A percentile compares a stretch with the other conserved stretches of the same genome.
These are phyloP conservation scores for Gossypium arboreum DNA, from an alignment of 345 rosid species.

Conservation along the genomic window DNA sequence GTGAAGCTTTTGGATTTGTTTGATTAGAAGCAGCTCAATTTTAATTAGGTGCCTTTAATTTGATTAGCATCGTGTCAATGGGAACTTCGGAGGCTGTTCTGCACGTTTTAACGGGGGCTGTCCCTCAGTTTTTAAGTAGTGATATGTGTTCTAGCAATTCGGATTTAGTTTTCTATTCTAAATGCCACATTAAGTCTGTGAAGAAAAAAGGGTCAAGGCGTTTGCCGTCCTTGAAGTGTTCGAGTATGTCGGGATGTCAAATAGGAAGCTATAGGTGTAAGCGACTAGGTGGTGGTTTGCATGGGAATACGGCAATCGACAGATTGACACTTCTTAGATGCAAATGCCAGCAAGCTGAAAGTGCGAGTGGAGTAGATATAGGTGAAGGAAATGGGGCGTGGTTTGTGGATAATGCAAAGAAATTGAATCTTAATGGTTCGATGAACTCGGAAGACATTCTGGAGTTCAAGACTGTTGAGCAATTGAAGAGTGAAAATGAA, in stretches of 20 bases:
- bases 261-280: slow-evolving; percentile 16
- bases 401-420: slow-evolving; percentile 41
- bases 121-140: slow-evolving; percentile 28
- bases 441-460: slow-evolving; percentile 21
- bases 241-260: slow-evolving; percentile 20
- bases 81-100: slow-evolving; percentile 49
- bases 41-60: slow-evolving; percentile 5
- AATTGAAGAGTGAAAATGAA: slow-evolving; percentile 31
- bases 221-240: slow-evolving; percentile 21
- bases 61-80: slow-evolving; percentile 28
- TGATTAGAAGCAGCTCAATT: neutral
- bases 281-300: slow-evolving; percentile 16
- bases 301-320: slow-evolving; percentile 14
- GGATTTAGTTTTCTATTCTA: slow-evolving; percentile 24
- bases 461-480: slow-evolving; percentile 36
- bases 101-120: slow-evolving; percentile 43
- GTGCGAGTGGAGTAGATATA: slow-evolving; percentile 26
- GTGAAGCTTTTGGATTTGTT: neutral
- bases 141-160: slow-evolving; percentile 25
- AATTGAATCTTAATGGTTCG: slow-evolving; percentile 37
- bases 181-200: slow-evolving; percentile 17
- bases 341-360: slow-evolving; percentile 44
- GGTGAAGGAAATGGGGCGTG: slow-evolving; percentile 31
- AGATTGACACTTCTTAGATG: slow-evolving; percentile 29
- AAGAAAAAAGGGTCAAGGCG: slow-evolving; percentile 28